A percentile compares a stretch with the other conserved stretches of the same genome.
These are phyloP conservation scores for Paecilomyces dactylethromorphus DNA, from an alignment of 2,329 filamentous ascomycete species.

Conservation along the genomic window DNA sequence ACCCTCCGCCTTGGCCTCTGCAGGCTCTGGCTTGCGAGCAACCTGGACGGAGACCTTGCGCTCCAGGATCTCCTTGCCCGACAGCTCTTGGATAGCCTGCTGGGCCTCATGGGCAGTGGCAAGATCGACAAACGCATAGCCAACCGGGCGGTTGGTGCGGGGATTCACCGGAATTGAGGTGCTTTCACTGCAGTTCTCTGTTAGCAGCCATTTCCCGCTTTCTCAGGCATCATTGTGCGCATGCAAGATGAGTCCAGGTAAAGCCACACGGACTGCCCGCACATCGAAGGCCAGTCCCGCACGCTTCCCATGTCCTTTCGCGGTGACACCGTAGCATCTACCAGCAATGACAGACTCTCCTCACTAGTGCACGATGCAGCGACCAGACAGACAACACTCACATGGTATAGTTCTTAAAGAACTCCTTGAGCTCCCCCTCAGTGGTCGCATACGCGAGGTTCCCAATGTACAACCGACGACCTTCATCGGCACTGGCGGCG, in stretches of 20 bases:
- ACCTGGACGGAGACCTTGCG: constrained; percentile 99
- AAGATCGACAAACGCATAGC: constrained; percentile 98
- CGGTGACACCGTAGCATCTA: background rate
- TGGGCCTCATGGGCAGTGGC: constrained; percentile 91
- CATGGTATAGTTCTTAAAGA: constrained; percentile 99
- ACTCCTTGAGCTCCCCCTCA: constrained; percentile 99
- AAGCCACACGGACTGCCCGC: background rate
- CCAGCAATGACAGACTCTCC: background rate
- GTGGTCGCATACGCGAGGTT: constrained; percentile 99
- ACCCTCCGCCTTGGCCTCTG: constrained; percentile 68
- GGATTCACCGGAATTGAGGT: constrained; percentile 99
- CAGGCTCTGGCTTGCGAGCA: constrained; percentile 90
- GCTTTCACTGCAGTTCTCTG: constrained; percentile 64
- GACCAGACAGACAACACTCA: constrained; percentile 50
- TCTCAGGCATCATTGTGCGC: background rate
- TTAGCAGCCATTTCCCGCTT: background rate
- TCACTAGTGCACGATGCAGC: background rate
- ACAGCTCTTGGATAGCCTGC: constrained; percentile 90
- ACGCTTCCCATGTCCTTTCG: background rate
- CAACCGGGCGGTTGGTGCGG: constrained; percentile 94
- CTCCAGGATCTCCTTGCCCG: constrained; percentile 94
- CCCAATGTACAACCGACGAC: constrained; percentile 98
- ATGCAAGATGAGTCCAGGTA: background rate
- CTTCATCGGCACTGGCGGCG: constrained; percentile 94
- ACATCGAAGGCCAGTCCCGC: background rate